phyloP scores from a whole-genome alignment of 1,284 basidiomycete genomes.

The Heterobasidion irregulare region DNA sequence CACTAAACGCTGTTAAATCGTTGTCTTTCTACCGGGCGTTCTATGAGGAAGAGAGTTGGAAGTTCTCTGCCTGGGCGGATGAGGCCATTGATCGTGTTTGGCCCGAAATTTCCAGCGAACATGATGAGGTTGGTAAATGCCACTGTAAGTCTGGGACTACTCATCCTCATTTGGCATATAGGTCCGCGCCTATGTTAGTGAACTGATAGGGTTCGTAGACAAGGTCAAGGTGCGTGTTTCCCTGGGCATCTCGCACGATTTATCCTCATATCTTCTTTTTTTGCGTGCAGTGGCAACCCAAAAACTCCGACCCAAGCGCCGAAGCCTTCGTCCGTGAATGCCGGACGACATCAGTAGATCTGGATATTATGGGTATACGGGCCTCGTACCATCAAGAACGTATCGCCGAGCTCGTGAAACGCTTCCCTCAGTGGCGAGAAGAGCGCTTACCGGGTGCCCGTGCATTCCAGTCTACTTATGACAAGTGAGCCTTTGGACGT shows the following conservation, averaged over 20 bases:
- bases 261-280: conserved; percentile 15
- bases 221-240: conserved; percentile 47
- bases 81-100: conserved; percentile 63
- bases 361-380: conserved; percentile 76
- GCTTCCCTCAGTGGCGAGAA: conserved; percentile 61
- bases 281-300: conserved; percentile 46
- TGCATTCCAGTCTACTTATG: conserved; percentile 78
- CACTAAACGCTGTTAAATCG: conserved; percentile 62
- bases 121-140: conserved; percentile 56
- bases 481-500: conserved; percentile 41
- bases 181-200: conserved; percentile 68
- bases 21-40: conserved; percentile 56
- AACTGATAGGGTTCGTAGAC: conserved; percentile 65
- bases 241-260: not conserved
- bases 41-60: conserved; percentile 70
- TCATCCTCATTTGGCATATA: conserved; percentile 15
- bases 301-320: conserved; percentile 61
- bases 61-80: conserved; percentile 72
- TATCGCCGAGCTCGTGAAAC: conserved; percentile 50
- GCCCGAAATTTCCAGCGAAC: conserved; percentile 66
- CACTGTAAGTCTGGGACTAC: not conserved
- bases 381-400: conserved; percentile 53
- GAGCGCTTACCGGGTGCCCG: conserved; percentile 66
- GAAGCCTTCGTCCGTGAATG: conserved; percentile 71
- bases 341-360: conserved; percentile 42